Base-by-base conservation (phyloP, 106 monocot genomes). In the Vanilla planifolia region DNA sequence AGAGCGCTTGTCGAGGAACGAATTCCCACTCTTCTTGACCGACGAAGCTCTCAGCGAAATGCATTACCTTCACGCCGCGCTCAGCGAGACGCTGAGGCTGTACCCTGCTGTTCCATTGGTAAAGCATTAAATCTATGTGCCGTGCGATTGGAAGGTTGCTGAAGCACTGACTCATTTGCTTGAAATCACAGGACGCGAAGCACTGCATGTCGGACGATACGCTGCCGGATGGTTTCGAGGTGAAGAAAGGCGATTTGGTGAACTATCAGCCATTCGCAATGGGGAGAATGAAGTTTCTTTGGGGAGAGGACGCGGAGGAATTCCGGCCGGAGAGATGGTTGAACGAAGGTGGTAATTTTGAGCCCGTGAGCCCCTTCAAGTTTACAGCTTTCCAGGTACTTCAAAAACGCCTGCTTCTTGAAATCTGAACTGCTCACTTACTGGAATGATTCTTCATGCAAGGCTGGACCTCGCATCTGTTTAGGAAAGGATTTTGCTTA, bases 21-120 rank as follows among this genome's bases (percentile, higher is more conserved):
- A 85, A 25, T 85, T 79, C 20, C 7, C 39, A 0, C 11, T 8
- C n/a, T 19, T 44, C 26, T 44, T 90, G 11, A 79, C 70, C 0
- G 81, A 81, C 22, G 78, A 82, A 60, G 62, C 55, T 1, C 47
- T 85, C 20, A 67, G 71, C 61, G 62, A 56, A 11, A 79, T 90
- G 90, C 85, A 79, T 8, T 90, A 85, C 48, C 85, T 90, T 26
- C 81, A 85, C 46, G 81, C 85, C 13, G 44, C 75, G 20, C 56
- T 90, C 29, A 76, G 76, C 3, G 85, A 90, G 70, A 85, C 90
- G 3, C 65, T 85, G 3, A 62, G 90, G 22, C 63, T 90, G 4
- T 85, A 76, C 63, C 90, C 90, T 60, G 59, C 76, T 11, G 79
- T 90, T 42, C 90, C 90, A 15, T 0, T 67, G 62, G 85, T 90